Evolutionary conservation across 2,329 filamentous ascomycete species (phyloP).

Genomic region (Diaporthe ampelina): DNA sequence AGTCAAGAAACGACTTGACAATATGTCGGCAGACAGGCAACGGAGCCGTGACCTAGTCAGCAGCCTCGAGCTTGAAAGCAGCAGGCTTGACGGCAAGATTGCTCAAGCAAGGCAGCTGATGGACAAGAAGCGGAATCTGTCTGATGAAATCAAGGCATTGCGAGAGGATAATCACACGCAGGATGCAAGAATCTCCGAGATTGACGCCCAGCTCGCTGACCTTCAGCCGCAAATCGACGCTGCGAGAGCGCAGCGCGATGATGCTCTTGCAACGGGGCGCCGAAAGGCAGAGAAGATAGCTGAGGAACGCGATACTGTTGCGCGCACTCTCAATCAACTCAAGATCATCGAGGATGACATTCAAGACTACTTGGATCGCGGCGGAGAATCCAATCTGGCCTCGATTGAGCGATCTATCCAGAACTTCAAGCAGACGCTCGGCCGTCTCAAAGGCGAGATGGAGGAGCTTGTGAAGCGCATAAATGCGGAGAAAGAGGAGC

Average conservation of each 20-base stretch:
- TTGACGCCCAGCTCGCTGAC: conserved; percentile 80
- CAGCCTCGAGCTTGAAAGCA: conserved; percentile 80
- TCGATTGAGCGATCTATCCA: conserved; percentile 79
- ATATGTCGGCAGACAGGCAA: conserved; percentile 79
- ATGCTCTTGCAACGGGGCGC: conserved; percentile 79
- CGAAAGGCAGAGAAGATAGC: conserved; percentile 80
- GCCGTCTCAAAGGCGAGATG: conserved; percentile 76
- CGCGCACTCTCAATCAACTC: conserved; percentile 82
- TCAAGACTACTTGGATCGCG: conserved; percentile 81
- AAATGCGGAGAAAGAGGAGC: conserved; percentile 82
- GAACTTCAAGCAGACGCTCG: conserved; percentile 75
- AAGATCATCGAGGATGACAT: conserved; percentile 83
- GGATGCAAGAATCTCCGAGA: conserved; percentile 76
- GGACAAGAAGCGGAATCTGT: conserved; percentile 82
- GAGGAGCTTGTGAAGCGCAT: conserved; percentile 75
- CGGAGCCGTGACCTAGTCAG: conserved; percentile 77
- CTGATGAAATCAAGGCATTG: conserved; percentile 79
- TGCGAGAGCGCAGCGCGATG: conserved; percentile 82
- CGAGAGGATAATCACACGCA: conserved; percentile 78
- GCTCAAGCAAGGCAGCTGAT: conserved; percentile 79
- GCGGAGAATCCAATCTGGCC: conserved; percentile 79
- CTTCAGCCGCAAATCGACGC: conserved; percentile 82
- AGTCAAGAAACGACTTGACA: conserved; percentile 74
- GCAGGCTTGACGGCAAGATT: conserved; percentile 81
- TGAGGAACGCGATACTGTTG: conserved; percentile 78